Evolutionary conservation across 148 eudicot genomes (phyloP).

Genomic region (Persicaria tinctoria): DNA sequence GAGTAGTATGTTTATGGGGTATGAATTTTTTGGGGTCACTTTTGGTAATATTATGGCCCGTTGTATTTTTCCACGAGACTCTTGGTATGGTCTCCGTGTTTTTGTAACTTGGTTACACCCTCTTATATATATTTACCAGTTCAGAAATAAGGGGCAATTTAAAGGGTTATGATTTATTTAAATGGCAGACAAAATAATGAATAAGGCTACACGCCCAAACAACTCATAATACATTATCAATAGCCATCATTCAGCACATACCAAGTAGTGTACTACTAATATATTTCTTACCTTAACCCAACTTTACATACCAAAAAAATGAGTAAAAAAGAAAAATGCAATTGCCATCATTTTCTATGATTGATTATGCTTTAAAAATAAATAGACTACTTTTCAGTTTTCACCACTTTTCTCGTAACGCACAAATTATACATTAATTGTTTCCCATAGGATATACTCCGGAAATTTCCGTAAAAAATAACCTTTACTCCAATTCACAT

Average conservation of each 20-base stretch:
- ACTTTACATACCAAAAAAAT: not conserved
- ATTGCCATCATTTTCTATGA: not conserved
- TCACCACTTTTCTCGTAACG: not conserved
- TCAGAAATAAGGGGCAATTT: too few relatives aligned
- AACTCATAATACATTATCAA: not conserved
- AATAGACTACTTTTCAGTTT: not conserved
- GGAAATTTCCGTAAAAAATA: too few relatives aligned
- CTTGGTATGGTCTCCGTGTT: too few relatives aligned
- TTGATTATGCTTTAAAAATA: not conserved
- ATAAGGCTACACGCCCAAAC: not conserved
- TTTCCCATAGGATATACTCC: not conserved
- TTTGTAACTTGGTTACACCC: too few relatives aligned
- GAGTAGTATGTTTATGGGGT: too few relatives aligned
- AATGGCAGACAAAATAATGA: slow-evolving; percentile 6
- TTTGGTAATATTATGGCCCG: too few relatives aligned
- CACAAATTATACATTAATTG: not conserved
- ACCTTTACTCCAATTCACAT: too few relatives aligned
- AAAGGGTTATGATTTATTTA: not conserved
- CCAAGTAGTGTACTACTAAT: not conserved
- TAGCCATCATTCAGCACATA: not conserved
- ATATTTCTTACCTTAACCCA: not conserved
- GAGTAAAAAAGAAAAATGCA: not conserved
- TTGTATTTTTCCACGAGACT: too few relatives aligned
- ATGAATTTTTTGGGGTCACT: too few relatives aligned
- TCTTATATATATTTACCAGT: too few relatives aligned